Evolutionary conservation across 106 monocot species (phyloP).

Genomic region (Triglochin maritima): DNA sequence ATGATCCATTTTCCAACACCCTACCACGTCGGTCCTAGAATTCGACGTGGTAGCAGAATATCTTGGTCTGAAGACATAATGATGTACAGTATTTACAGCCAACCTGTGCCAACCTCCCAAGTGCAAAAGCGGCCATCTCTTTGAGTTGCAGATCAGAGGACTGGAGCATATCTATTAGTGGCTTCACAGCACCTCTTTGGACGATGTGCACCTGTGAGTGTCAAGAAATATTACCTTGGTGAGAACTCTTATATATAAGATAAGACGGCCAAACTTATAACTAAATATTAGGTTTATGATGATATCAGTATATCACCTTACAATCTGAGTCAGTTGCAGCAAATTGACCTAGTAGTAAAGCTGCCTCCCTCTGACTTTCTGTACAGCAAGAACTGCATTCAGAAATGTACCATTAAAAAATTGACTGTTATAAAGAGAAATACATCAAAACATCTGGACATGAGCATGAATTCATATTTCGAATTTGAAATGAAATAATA

Average conservation of each 20-base stretch:
- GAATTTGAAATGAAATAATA: not conserved
- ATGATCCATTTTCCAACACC: too few species aligned
- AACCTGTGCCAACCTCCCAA: slow-evolving; percentile 99
- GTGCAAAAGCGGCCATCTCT: slow-evolving; percentile 99
- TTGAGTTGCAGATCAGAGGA: slow-evolving; percentile 84
- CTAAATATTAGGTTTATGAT: too few species aligned
- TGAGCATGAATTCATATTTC: not conserved
- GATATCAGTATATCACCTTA: slow-evolving; percentile 76
- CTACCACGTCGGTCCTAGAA: too few species aligned
- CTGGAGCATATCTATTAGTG: slow-evolving; percentile 93
- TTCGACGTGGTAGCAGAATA: too few species aligned
- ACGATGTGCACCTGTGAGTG: slow-evolving; percentile 80
- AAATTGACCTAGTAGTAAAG: slow-evolving; percentile 92
- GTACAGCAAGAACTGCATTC: slow-evolving; percentile 79
- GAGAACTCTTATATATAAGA: too few species aligned
- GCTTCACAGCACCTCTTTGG: slow-evolving; percentile 83
- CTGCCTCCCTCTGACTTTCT: slow-evolving; percentile 97
- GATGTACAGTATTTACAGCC: not conserved
- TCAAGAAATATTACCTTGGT: too few species aligned
- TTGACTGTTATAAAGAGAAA: not conserved
- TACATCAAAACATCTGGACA: not conserved
- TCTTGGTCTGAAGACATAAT: too few species aligned
- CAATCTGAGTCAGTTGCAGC: slow-evolving; percentile 99
- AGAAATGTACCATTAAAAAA: not conserved
- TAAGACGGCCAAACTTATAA: too few species aligned